Evolutionary conservation across 176 grass and related monocot species (phyloP).

Genomic region (Oryza longistaminata): DNA sequence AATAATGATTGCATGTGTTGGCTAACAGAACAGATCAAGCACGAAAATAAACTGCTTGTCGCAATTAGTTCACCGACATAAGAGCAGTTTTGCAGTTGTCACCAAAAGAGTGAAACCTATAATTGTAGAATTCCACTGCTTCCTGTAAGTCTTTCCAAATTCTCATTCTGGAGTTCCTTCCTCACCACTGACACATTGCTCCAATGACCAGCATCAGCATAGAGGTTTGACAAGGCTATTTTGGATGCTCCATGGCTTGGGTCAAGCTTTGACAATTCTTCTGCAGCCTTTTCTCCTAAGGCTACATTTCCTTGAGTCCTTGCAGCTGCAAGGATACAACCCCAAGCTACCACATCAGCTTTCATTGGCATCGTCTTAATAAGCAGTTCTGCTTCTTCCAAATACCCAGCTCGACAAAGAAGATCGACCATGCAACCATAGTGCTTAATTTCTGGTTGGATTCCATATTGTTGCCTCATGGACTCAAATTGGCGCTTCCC

Average conservation of each 20-base stretch:
- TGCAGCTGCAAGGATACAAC: conserved; percentile 66
- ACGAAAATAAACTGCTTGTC: conserved; percentile 13
- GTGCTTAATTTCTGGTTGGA: conserved; percentile 77
- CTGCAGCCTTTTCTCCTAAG: conserved; percentile 63
- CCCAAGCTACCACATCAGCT: conserved; percentile 77
- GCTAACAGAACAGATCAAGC: neutral
- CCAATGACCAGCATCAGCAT: conserved; percentile 58
- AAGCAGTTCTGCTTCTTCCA: conserved; percentile 68
- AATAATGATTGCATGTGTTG: neutral
- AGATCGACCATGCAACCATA: conserved; percentile 93
- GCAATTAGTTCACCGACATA: neutral
- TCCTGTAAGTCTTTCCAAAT: conserved; percentile 44
- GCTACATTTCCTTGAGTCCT: conserved; percentile 63
- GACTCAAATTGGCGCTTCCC: conserved; percentile 58
- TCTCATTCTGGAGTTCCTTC: conserved; percentile 46
- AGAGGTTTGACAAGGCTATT: conserved; percentile 64
- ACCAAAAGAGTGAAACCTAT: conserved; percentile 23
- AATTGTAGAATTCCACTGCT: conserved; percentile 55
- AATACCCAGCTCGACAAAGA: conserved; percentile 69
- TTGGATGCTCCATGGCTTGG: conserved; percentile 63
- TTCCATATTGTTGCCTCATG: conserved; percentile 54
- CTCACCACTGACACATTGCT: conserved; percentile 47
- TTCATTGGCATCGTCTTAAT: conserved; percentile 66
- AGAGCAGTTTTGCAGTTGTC: neutral
- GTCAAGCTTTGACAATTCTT: conserved; percentile 56